Percentiles rank a stretch among this genome's conserved stretches.
Evolutionary conservation across 1,284 basidiomycete genomes (phyloP).

Genomic region (Stygiomarasmius scandens): DNA sequence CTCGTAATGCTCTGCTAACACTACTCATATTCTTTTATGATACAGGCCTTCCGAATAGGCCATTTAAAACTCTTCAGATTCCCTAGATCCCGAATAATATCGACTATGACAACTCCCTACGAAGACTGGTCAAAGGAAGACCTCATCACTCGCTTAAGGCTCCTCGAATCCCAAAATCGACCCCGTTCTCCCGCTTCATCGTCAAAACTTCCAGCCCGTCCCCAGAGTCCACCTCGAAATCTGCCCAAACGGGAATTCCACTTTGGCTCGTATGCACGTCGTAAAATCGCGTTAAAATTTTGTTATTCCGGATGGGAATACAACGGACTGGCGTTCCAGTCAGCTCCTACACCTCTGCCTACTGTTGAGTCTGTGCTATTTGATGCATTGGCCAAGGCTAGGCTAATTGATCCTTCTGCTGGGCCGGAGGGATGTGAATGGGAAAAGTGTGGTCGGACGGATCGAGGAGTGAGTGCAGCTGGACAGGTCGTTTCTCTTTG

Average conservation of each 20-base stretch:
- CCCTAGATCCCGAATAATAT: constrained; percentile 4
- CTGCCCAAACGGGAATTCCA: constrained; percentile 42
- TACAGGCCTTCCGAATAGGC: background rate
- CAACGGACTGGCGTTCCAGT: constrained; percentile 86
- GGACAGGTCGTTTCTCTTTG: constrained; percentile 94
- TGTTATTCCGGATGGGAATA: constrained; percentile 93
- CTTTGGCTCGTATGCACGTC: constrained; percentile 69
- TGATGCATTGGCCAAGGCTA: constrained; percentile 75
- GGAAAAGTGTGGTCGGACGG: constrained; percentile 92
- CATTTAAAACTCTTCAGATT: background rate
- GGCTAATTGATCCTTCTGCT: constrained; percentile 71
- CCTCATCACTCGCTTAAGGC: constrained; percentile 63
- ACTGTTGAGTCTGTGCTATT: constrained; percentile 93
- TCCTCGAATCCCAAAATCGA: constrained; percentile 42
- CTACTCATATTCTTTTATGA: background rate
- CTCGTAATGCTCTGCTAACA: background rate
- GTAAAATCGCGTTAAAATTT: constrained; percentile 92
- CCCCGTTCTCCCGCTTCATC: background rate
- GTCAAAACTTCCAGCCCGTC: background rate
- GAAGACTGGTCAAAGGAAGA: constrained; percentile 67
- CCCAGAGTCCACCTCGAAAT: constrained; percentile 21
- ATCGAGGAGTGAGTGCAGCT: constrained; percentile 92
- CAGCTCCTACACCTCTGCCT: constrained; percentile 68
- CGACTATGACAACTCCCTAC: constrained; percentile 34
- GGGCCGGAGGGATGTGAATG: constrained; percentile 89